Evolutionary conservation across 495 filamentous ascomycete genomes (phyloP).

Genomic region (Talaromyces adpressus): DNA sequence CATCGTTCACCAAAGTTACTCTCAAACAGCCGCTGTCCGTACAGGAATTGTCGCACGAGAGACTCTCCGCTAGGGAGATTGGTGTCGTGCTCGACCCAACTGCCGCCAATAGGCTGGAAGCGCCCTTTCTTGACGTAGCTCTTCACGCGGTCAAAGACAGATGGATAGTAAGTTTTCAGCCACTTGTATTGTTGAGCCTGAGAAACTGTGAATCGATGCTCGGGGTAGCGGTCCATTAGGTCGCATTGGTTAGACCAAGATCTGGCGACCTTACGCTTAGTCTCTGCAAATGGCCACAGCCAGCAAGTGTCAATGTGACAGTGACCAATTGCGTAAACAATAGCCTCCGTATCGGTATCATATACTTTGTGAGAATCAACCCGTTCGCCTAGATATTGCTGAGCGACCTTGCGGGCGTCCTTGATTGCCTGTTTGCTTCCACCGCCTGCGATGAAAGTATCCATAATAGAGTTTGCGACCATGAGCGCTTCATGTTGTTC

Average conservation of each 20-base stretch:
- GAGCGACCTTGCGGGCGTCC: slow-evolving; percentile 72
- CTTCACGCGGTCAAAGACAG: slow-evolving; percentile 83
- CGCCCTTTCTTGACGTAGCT: slow-evolving; percentile 79
- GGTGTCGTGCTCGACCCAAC: slow-evolving; percentile 98
- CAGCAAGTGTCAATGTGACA: slow-evolving; percentile 98
- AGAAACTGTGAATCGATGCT: slow-evolving; percentile 85
- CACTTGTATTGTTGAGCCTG: slow-evolving; percentile 98
- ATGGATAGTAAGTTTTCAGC: slow-evolving; percentile 84
- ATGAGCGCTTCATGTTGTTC: slow-evolving; percentile 81
- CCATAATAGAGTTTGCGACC: slow-evolving; percentile 79
- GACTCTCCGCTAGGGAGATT: slow-evolving; percentile 96
- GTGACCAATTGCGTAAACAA: slow-evolving; percentile 86
- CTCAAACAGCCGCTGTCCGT: slow-evolving; percentile 91
- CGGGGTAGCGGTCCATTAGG: slow-evolving; percentile 88
- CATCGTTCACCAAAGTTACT: slow-evolving; percentile 85
- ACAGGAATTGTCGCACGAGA: slow-evolving; percentile 88
- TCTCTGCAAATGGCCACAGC: slow-evolving; percentile 99
- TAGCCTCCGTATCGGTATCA: slow-evolving; percentile 57
- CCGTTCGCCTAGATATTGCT: slow-evolving; percentile 71
- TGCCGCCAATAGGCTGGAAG: slow-evolving; percentile 93
- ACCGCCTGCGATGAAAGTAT: slow-evolving; percentile 74
- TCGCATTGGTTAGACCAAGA: slow-evolving; percentile 97
- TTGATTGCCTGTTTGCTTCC: slow-evolving; percentile 68
- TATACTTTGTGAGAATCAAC: slow-evolving; percentile 84
- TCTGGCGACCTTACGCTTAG: slow-evolving; percentile 90